Conservation (phyloP, 2,329 filamentous ascomycete species). For the Falciphora oryzae region DNA sequence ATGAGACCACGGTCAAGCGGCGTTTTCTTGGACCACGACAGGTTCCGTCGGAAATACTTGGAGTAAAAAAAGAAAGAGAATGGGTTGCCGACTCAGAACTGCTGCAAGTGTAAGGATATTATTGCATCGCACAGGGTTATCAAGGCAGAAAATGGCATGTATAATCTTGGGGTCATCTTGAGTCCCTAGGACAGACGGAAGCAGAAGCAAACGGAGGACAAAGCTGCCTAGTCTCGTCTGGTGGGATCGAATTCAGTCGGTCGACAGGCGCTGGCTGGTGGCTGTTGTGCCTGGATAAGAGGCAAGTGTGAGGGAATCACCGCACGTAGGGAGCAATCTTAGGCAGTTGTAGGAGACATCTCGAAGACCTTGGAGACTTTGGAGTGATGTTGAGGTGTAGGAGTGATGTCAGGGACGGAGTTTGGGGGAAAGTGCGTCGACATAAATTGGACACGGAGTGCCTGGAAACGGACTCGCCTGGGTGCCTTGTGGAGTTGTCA, state of each 20-base stretch:
- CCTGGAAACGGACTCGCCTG: background rate
- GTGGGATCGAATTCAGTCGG: background rate
- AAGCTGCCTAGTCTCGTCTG: background rate
- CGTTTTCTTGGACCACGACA: background rate
- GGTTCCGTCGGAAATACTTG: background rate
- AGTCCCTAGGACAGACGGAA: background rate
- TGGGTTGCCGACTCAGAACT: background rate
- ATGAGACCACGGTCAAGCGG: background rate
- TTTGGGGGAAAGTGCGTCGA: background rate
- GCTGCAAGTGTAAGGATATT: constrained; percentile 12
- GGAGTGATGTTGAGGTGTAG: background rate
- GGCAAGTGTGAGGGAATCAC: background rate
- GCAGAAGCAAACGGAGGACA: background rate
- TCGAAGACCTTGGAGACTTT: background rate
- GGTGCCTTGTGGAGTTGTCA: background rate
- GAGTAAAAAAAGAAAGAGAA: background rate
- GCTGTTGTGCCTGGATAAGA: background rate
- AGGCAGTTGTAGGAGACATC: background rate
- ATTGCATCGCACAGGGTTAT: constrained; percentile 21
- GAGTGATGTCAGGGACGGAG: background rate
- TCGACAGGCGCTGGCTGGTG: no score
- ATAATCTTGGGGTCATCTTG: constrained; percentile 38
- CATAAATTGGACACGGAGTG: background rate
- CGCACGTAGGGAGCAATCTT: background rate
- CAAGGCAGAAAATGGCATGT: constrained; percentile 17